Base-by-base conservation (phyloP, 768 basidiomycete species). In the Mycena rosella region DNA sequence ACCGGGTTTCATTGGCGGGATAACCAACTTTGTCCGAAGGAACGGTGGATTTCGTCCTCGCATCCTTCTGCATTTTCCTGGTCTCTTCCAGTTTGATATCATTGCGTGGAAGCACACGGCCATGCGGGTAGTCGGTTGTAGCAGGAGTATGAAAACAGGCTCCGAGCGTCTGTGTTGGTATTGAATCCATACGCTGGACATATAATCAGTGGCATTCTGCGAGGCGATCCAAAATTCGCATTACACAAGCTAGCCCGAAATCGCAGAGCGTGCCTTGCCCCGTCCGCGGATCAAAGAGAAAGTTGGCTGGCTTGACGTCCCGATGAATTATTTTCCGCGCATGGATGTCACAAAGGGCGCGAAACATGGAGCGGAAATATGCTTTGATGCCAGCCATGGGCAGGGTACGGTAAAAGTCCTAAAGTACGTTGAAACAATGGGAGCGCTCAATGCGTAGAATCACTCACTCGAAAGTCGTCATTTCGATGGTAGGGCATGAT, bases 271-370 rank as follows among this genome's bases (percentile, higher is more conserved):
- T 93, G 26, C 98, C 98, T 15, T 89, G 83, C 13, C 92, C 92
- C 9, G 91, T 92, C 40, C 85, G 87, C 40, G 94, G 91, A 77
- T 99, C 95, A 77, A 92, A 98, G 38, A 99, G 85, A 77, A 99
- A 99, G 78, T 99, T 99, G 66, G 96, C 97, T 24, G 97, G 96
- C 76, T 99, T 99, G 73, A 99, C 94, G 78, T 99, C 97, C 49
- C 97, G 94, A 78, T 99, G 97, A 57, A 99, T 94, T 73, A 99
- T 91, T 7, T 88, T 88, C 59, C 96, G 85, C 14, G 88, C 82
- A 76, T 99, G 96, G 27, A 96, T 91, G 74, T 97, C 96, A 53
- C 92, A 89, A 60, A 99, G 79, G 3, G 94, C 96, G 47, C 94
- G 91, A 77, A 99, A 90, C 79, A 99, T 88, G 76, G 94, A 96